These are phyloP conservation scores for Reticulascus tulasneorum DNA, from an alignment of 2,329 filamentous ascomycete genomes.

Conservation along the genomic window DNA sequence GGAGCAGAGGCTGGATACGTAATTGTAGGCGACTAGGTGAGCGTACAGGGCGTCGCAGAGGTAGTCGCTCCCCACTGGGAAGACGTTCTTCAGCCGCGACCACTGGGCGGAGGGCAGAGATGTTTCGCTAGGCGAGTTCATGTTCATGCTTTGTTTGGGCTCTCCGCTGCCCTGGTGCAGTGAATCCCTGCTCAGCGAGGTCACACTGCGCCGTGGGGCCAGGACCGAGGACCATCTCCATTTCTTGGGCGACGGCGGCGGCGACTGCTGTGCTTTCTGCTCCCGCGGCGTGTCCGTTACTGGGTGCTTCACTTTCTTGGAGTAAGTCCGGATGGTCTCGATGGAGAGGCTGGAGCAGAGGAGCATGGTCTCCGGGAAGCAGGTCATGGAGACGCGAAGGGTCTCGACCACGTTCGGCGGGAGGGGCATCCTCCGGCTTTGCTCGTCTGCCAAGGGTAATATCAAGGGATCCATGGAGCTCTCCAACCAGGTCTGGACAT, in stretches of 20 bases:
- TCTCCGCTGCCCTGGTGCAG: too few relatives aligned
- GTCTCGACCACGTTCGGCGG: slow-evolving; percentile 52
- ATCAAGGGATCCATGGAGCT: slow-evolving; percentile 12
- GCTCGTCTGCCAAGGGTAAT: slow-evolving; percentile 8
- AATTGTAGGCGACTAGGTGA: slow-evolving; percentile 57
- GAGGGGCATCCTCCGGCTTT: slow-evolving; percentile 34
- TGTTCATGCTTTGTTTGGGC: too few relatives aligned
- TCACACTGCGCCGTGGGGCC: slow-evolving; percentile 8
- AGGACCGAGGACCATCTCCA: slow-evolving; percentile 14
- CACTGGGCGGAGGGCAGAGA: slow-evolving; percentile 27
- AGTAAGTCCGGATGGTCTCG: slow-evolving; percentile 54
- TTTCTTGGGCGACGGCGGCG: slow-evolving; percentile 12
- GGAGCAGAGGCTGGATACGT: slow-evolving; percentile 36
- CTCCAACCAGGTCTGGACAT: slow-evolving; percentile 15
- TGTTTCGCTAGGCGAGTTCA: slow-evolving; percentile 3
- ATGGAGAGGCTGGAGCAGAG: slow-evolving; percentile 50
- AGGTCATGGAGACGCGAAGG: slow-evolving; percentile 48
- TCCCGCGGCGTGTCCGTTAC: slow-evolving; percentile 2
- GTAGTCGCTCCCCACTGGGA: slow-evolving; percentile 48
- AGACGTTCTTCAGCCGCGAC: slow-evolving; percentile 46
- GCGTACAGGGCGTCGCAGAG: slow-evolving; percentile 58
- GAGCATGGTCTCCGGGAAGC: slow-evolving; percentile 58
- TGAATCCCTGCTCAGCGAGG: too few relatives aligned
- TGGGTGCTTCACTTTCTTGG: slow-evolving; percentile 47
- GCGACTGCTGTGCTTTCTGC: slow-evolving; percentile 9